Evolutionary conservation across 768 basidiomycete species (phyloP).

Genomic region (Leccinellum albellum): DNA sequence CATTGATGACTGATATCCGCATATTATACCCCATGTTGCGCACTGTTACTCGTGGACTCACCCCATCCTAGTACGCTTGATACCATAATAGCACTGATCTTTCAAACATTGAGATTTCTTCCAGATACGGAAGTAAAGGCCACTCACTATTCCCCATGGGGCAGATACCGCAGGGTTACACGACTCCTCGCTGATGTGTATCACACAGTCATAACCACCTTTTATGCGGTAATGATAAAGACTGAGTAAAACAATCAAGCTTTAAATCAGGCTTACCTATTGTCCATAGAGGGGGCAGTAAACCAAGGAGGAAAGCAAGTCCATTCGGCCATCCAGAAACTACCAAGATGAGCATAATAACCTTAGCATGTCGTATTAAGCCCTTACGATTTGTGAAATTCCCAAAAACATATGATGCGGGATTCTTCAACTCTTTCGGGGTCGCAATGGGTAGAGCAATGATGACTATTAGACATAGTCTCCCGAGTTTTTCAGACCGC

Average conservation of each 20-base stretch:
- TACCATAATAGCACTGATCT: constrained; percentile 37
- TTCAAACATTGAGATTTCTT: background rate
- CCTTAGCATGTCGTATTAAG: background rate
- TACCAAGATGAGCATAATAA: constrained; percentile 3
- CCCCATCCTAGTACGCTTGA: constrained; percentile 46
- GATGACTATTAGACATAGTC: constrained; percentile 28
- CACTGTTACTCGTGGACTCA: constrained; percentile 11
- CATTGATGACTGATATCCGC: constrained; percentile 42
- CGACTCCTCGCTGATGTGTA: constrained; percentile 54
- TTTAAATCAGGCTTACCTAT: constrained; percentile 26
- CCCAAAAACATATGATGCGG: constrained; percentile 55
- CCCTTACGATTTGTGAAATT: constrained; percentile 53
- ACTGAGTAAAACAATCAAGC: constrained; percentile 37
- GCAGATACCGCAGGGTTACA: constrained; percentile 51
- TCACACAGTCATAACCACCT: constrained; percentile 37
- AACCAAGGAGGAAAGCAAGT: constrained; percentile 44
- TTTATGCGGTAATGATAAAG: background rate
- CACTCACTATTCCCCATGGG: constrained; percentile 51
- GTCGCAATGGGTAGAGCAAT: constrained; percentile 63
- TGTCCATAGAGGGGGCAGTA: constrained; percentile 45
- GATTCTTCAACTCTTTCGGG: constrained; percentile 56
- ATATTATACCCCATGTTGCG: background rate
- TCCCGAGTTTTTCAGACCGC: background rate
- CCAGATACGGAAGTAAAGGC: background rate
- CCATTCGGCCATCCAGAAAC: constrained; percentile 42